A percentile compares a stretch with the other conserved stretches of the same genome.
phyloP scores from a whole-genome alignment of 805 yeast species.

The Pichia rugopelliculosa region DNA sequence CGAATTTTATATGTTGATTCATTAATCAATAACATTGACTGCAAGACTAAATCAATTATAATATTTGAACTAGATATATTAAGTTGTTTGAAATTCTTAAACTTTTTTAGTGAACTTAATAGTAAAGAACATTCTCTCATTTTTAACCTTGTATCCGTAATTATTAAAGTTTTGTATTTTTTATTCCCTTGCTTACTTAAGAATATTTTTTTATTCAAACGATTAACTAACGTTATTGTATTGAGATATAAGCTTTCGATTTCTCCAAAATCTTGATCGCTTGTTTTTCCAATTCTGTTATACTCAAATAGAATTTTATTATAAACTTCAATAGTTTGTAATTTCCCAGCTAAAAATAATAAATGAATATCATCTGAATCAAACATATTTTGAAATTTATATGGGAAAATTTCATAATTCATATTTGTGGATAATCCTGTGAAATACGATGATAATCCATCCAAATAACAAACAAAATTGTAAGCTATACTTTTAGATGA shows the following conservation, averaged over 20 bases:
- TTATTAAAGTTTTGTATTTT: slow-evolving; percentile 12
- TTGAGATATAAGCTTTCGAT: slow-evolving; percentile 7
- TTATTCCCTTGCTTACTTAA: background rate
- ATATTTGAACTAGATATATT: slow-evolving; percentile 5
- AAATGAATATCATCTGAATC: slow-evolving; percentile 10
- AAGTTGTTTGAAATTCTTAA: slow-evolving; percentile 4
- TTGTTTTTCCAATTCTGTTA: slow-evolving; percentile 13
- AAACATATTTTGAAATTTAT: slow-evolving; percentile 11
- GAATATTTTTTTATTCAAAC: slow-evolving; percentile 8
- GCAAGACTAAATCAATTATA: slow-evolving; percentile 15
- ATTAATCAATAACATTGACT: slow-evolving; percentile 18
- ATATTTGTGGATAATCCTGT: slow-evolving; percentile 19
- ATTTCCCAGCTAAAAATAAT: slow-evolving; percentile 13
- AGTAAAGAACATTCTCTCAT: slow-evolving; percentile 16
- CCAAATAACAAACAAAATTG: slow-evolving; percentile 18
- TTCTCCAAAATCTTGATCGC: slow-evolving; percentile 4
- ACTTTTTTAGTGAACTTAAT: slow-evolving; percentile 12
- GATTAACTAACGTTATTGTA: slow-evolving; percentile 9
- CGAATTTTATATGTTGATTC: slow-evolving; percentile 18
- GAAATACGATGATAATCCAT: slow-evolving; percentile 18
- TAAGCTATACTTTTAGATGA: slow-evolving; percentile 17
- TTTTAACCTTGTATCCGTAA: slow-evolving; percentile 17
- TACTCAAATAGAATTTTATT: slow-evolving; percentile 13
- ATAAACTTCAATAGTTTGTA: slow-evolving; percentile 17
- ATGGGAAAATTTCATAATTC: slow-evolving; percentile 14